Evolutionary conservation across 2,329 filamentous ascomycete genomes (phyloP).

Genomic region (Corynespora cassiicola): DNA sequence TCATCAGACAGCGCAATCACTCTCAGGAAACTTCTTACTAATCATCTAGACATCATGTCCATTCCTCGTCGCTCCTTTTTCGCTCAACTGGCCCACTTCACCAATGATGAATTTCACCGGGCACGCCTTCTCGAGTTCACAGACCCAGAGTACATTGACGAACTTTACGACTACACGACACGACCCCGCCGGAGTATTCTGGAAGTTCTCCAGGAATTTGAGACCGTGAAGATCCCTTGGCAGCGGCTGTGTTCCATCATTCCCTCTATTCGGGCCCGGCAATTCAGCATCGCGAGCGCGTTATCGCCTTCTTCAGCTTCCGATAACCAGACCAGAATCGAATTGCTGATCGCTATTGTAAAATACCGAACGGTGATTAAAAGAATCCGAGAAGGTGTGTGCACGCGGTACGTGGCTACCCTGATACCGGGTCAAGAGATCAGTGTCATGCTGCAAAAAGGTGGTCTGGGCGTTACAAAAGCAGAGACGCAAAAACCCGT

Average conservation of each 20-base stretch:
- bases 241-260: constrained; percentile 75
- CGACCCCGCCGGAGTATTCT: constrained; percentile 88
- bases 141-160: constrained; percentile 79
- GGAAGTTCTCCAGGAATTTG: constrained; percentile 91
- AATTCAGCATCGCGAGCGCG: constrained; percentile 90
- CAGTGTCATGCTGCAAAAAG: constrained; percentile 63
- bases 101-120: constrained; percentile 73
- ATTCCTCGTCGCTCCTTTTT: constrained; percentile 92
- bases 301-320: constrained; percentile 44
- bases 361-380: constrained; percentile 90
- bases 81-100: constrained; percentile 76
- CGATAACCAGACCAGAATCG: constrained; percentile 58
- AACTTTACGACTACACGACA: constrained; percentile 95
- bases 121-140: constrained; percentile 86
- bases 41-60: constrained; percentile 87
- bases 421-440: constrained; percentile 66
- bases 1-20: constrained; percentile 58
- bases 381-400: constrained; percentile 83
- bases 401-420: constrained; percentile 81
- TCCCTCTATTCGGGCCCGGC: constrained; percentile 82
- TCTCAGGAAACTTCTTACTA: constrained; percentile 75
- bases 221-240: constrained; percentile 81
- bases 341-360: constrained; percentile 85
- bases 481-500: constrained; percentile 63
- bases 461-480: constrained; percentile 51